phyloP scores from a whole-genome alignment of 495 filamentous ascomycete species.

The Hapsidospora chrysogenum region DNA sequence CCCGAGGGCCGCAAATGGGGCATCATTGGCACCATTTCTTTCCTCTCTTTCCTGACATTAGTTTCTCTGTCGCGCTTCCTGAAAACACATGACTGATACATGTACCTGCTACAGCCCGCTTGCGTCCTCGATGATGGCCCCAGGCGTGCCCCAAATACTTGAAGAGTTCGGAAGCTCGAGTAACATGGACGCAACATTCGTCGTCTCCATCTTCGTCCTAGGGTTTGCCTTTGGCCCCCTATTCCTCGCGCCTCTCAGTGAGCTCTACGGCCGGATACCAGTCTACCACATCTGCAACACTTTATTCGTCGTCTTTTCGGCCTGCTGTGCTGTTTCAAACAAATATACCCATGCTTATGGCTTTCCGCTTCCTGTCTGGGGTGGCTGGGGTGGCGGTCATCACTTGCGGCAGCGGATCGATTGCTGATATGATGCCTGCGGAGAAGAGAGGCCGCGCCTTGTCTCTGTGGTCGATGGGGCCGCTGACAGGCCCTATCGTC shows the following conservation, averaged over 20 bases:
- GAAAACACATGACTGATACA: slow-evolving; percentile 18
- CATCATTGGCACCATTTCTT: slow-evolving; percentile 39
- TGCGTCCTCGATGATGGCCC: slow-evolving; percentile 56
- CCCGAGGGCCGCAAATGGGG: slow-evolving; percentile 32
- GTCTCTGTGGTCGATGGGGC: slow-evolving; percentile 30
- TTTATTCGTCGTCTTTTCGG: slow-evolving; percentile 29
- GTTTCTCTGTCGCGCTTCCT: not conserved
- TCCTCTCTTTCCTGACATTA: too few relatives aligned
- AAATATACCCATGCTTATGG: slow-evolving; percentile 23
- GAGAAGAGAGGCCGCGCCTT: slow-evolving; percentile 31
- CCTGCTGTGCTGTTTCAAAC: slow-evolving; percentile 18
- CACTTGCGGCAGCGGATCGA: slow-evolving; percentile 19
- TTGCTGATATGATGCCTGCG: slow-evolving; percentile 19
- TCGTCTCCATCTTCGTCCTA: slow-evolving; percentile 44
- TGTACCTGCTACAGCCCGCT: too few relatives aligned
- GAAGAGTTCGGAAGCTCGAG: slow-evolving; percentile 37
- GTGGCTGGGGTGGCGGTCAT: slow-evolving; percentile 30
- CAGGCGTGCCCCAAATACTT: slow-evolving; percentile 40
- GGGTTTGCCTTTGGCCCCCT: slow-evolving; percentile 44
- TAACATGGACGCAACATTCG: slow-evolving; percentile 37
- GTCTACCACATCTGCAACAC: slow-evolving; percentile 35
- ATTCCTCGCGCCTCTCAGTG: slow-evolving; percentile 46
- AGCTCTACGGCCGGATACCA: slow-evolving; percentile 41
- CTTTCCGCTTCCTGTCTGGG: slow-evolving; percentile 42
- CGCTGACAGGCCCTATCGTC: slow-evolving; percentile 37